Base-by-base conservation (phyloP, 208 protist species). In the Chromosphaera perkinsii region DNA sequence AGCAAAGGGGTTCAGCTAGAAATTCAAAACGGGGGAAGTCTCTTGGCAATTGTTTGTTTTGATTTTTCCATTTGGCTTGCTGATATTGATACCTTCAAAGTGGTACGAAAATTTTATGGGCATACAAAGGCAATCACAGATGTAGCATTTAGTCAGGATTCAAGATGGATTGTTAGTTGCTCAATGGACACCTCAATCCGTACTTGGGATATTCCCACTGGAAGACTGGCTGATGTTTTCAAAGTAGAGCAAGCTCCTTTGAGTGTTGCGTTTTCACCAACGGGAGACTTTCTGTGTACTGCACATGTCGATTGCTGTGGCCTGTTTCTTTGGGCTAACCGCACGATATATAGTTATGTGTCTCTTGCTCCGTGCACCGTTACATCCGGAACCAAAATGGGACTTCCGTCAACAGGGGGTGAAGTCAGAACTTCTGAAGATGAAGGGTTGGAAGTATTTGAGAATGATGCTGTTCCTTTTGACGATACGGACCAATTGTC, bases 111-210 rank as follows among this genome's bases (percentile, higher is more conserved):
- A 3, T 77, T 77, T 43, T 17, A 26, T 35, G 72, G 66, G 3
- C 72, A 76, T 35, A 7, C 20, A n/a, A 37, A 73, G 26, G 1
- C 29, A 26, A 75, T 75, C 26, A 75, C 70, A 31, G 69, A 73
- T 37, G n/a, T 65, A 24, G 27, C 48, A 27, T 76, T 79, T 43
- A 73, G 52, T n/a, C 22, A 37, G 26, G 74, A 79, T 58, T 40
- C 32, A 37, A 35, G 71, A 33, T 76, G 69, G 74, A 1, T 76
- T 31, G 39, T 76, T 29, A 62, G 45, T 17, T 17, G 59, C 20
- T 56, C 43, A 12, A 62, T 75, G 58, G 74, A 79, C 51, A 43
- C 61, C 12, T 76, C 49, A n/a, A 17, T 79, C 7, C 10, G 74
- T 9, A 48, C 72, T 0, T 79, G 69, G 69, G 74, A 79, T 42